Evolutionary conservation across 108 stramenopile genomes (phyloP), one percentile per base, ranked within the genome.

Genomic region (Cyclotella baltica): DNA sequence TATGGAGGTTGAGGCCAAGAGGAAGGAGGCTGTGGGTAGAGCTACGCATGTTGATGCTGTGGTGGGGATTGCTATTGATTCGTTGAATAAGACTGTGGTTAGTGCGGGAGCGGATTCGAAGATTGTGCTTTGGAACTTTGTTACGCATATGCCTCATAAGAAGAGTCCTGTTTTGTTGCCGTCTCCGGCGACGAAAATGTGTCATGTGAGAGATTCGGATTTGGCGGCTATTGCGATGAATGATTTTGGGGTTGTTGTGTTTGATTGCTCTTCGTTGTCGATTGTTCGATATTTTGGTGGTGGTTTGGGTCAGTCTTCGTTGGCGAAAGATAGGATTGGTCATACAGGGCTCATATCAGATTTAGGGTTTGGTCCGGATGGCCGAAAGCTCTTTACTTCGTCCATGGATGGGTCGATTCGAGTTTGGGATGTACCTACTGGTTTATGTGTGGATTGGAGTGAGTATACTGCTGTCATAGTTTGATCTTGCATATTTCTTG

Each of bases 351-450:
- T 86, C 9, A 94, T 98, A 27, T 87, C 90, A 43, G 97, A 94
- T 73, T 27, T 98, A 52, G 90, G 85, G 18, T 98, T 98, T 71
- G 92, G 93, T 34, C 93, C 93, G 8, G 97, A 97, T 71, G 97
- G 93, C 25, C 87, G 97, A 11, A 94, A 88, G 52, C 78, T 99
- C 13, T 92, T 92, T 67, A 89, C 93, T 3, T 80, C 96, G 51
- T 92, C 93, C 19, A 70, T 94, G 67, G 97, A 97, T 64, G 84
- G 90, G 16, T 90, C 96, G 4, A 78, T 98, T 35, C 92, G 97
- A 29, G 95, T 97, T 18, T 98, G 92, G 91, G 98, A 99, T 81
- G 87, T 99, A 20, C 97, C 98, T 19, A 97, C 98, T 19, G 93
- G 93, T 19, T 66, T 87, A 4, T 98, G 97, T 73, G 88, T 98